Percentiles rank a stretch among this genome's conserved stretches.
These are phyloP conservation scores for Neurospora sp. DNA, from an alignment of 2,329 filamentous ascomycete genomes.

Conservation along the genomic window DNA sequence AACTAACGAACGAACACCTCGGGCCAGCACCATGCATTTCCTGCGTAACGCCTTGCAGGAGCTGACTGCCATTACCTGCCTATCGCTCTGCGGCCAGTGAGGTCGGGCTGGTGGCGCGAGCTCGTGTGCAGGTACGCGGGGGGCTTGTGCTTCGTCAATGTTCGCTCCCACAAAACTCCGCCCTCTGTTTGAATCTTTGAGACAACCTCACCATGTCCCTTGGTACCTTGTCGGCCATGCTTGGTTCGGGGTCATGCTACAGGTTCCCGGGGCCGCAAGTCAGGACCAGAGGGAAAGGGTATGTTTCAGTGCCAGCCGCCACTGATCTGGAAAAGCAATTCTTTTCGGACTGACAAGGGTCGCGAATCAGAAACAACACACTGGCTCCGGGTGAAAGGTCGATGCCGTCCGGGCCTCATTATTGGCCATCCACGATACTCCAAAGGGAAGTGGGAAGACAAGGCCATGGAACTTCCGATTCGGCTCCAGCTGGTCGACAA, in stretches of 20 bases:
- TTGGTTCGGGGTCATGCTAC: neutral
- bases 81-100: neutral
- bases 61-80: neutral
- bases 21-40: neutral
- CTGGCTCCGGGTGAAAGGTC: neutral
- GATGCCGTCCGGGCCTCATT: neutral
- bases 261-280: neutral
- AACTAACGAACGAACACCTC: neutral
- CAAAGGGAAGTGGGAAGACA: neutral
- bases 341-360: slow-evolving; percentile 3
- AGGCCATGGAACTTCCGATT: slow-evolving; percentile 1
- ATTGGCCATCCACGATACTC: neutral
- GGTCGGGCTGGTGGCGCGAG: neutral
- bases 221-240: neutral
- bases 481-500: neutral
- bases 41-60: neutral
- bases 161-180: neutral
- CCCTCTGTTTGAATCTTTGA: slow-evolving; percentile 1
- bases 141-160: neutral
- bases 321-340: slow-evolving; percentile 8
- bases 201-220: neutral
- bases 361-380: slow-evolving; percentile 10
- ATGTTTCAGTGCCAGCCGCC: slow-evolving; percentile 17
- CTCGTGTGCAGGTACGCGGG: neutral
- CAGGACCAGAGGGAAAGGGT: slow-evolving; percentile 11